Evolutionary conservation across 2,329 filamentous ascomycete species (phyloP).

Genomic region (Trichoderma sp.): DNA sequence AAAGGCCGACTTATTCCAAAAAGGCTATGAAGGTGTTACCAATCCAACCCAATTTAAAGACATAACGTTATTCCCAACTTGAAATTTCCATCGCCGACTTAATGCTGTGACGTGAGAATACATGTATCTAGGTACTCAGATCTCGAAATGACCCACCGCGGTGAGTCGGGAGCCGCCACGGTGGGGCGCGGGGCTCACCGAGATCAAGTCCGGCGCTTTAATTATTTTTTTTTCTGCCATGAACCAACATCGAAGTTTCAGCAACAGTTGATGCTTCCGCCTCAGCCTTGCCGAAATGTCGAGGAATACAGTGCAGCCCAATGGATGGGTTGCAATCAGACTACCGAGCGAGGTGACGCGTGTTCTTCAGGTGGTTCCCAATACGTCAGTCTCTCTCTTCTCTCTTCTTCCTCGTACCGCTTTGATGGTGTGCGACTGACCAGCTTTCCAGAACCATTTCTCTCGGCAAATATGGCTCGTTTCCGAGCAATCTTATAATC

Average conservation of each 20-base stretch:
- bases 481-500: slow-evolving; percentile 84
- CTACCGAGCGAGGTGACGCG: slow-evolving; percentile 58
- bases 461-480: slow-evolving; percentile 88
- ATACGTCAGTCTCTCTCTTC: slow-evolving; percentile 48
- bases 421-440: slow-evolving; percentile 25
- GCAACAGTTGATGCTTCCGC: background rate
- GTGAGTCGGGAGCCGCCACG: slow-evolving; percentile 3
- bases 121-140: background rate
- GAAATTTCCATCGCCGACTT: too few relatives aligned
- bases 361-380: slow-evolving; percentile 56
- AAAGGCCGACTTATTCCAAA: too few relatives aligned
- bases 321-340: slow-evolving; percentile 59
- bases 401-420: background rate
- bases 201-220: slow-evolving; percentile 21
- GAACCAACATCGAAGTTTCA: background rate
- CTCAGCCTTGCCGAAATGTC: slow-evolving; percentile 28
- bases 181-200: slow-evolving; percentile 33
- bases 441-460: slow-evolving; percentile 66
- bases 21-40: too few relatives aligned
- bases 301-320: slow-evolving; percentile 44
- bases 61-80: too few relatives aligned
- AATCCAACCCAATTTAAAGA: too few relatives aligned
- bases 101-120: background rate
- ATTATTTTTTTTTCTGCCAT: slow-evolving; percentile 19
- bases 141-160: background rate